phyloP scores from a whole-genome alignment of 352 stramenopile genomes.

The Phytophthora quininea region DNA sequence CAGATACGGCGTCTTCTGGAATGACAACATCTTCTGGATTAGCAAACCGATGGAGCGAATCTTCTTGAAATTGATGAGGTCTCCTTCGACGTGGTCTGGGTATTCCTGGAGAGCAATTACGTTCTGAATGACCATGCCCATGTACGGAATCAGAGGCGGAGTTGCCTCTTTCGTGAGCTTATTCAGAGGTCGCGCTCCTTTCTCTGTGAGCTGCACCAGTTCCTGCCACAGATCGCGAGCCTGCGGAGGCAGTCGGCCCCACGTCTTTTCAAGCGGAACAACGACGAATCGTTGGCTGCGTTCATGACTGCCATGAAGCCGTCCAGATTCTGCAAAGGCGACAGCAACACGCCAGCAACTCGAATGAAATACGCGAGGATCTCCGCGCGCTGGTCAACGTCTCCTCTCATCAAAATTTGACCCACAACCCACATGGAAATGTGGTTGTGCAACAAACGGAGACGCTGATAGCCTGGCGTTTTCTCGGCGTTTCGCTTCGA shows the following conservation, averaged over 20 bases:
- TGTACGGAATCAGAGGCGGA: slow-evolving; percentile 80
- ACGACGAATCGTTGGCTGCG: slow-evolving; percentile 84
- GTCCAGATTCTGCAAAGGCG: slow-evolving; percentile 85
- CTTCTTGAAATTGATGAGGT: slow-evolving; percentile 91
- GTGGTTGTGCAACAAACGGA: slow-evolving; percentile 86
- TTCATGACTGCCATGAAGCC: slow-evolving; percentile 93
- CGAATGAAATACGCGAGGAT: slow-evolving; percentile 87
- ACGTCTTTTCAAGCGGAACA: slow-evolving; percentile 90
- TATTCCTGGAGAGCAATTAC: slow-evolving; percentile 86
- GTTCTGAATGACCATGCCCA: slow-evolving; percentile 88
- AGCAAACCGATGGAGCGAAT: slow-evolving; percentile 74
- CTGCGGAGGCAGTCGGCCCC: slow-evolving; percentile 69
- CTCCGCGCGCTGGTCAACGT: slow-evolving; percentile 81
- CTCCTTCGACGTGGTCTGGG: slow-evolving; percentile 73
- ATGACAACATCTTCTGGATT: slow-evolving; percentile 60
- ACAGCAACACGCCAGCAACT: slow-evolving; percentile 76
- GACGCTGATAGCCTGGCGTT: slow-evolving; percentile 82
- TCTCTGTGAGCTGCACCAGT: slow-evolving; percentile 83
- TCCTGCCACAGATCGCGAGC: slow-evolving; percentile 84
- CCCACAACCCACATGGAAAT: slow-evolving; percentile 88
- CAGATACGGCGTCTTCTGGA: slow-evolving; percentile 83
- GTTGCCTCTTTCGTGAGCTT: slow-evolving; percentile 79
- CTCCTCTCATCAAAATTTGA: slow-evolving; percentile 76
- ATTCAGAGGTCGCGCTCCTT: slow-evolving; percentile 76
- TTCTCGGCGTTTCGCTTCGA: slow-evolving; percentile 78